Base-by-base conservation (phyloP, 2,329 filamentous ascomycete genomes). In the Fusarium dimerum region DNA sequence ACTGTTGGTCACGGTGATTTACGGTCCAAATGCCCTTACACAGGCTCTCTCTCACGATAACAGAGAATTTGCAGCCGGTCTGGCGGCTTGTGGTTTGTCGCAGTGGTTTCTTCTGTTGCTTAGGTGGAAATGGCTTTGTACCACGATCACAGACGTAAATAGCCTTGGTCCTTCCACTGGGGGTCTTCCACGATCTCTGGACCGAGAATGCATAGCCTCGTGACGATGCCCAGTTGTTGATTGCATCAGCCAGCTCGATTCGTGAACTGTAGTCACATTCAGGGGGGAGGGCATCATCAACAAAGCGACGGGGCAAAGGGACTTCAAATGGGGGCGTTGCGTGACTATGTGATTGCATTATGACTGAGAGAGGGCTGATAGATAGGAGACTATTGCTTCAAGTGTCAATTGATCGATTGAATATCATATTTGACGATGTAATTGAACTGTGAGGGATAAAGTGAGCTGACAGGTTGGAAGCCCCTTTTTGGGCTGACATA, bases 21-120 rank as follows among this genome's bases (percentile, higher is more conserved):
- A 51, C 17, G 39, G 16, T 43, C 49, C 13, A 51, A 15, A 6
- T 18, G 30, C 43, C 43, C 39, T 40, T 42, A 36, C 20, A 32
- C 17, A 36, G 36, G 16, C 43, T 41, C 30, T 46, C 43, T 30
- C 41, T 50, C 20, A 32, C 18, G 40, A 18, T 50, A 20, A 50
- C 32, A 40, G 47, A 50, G 20, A 50, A 50, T 32, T 20, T 32
- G 47, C 41, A 50, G 29, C 47, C 42, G 40, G 26, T 45, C 44
- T 18, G 42, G 18, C 34, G 42, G 40, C 41, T 32, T 45, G 15
- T 32, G 32, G 47, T 50, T 4, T 40, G 13, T 10, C 34, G 41
- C 13, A 30, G 20, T n/a, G n/a, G n/a, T 11, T 15, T 40, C 12
- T 30, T 26, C 38, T 16, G n/a, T 40, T 9, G 3, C n/a, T 7